A percentile compares a stretch with the other conserved stretches of the same genome.
Evolutionary conservation across 2,329 filamentous ascomycete genomes (phyloP).

Genomic region (Penicillium corylophilum): DNA sequence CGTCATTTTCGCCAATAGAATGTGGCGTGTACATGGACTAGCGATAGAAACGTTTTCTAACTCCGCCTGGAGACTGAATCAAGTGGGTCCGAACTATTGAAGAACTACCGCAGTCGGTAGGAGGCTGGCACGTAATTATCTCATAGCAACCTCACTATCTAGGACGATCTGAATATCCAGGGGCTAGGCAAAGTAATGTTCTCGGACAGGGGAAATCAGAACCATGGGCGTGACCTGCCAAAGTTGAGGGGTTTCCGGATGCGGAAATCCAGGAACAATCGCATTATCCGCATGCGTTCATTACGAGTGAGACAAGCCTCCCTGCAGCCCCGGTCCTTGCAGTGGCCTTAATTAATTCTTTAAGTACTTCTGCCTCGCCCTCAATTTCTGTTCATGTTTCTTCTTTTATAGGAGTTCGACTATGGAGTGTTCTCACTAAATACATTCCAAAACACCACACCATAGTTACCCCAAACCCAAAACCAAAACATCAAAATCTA

Average conservation of each 20-base stretch:
- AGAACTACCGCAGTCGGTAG: not conserved
- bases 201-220: not conserved
- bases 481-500: not conserved
- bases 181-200: not conserved
- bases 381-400: too few relatives aligned
- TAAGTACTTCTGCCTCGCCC: not conserved
- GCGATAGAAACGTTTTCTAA: constrained; percentile 4
- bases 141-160: not conserved
- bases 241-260: constrained; percentile 2
- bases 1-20: constrained; percentile 20
- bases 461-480: too few relatives aligned
- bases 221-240: not conserved
- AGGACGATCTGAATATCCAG: not conserved
- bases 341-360: constrained; percentile 12
- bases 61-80: constrained; percentile 10
- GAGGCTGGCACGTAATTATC: not conserved
- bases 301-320: constrained; percentile 23
- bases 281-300: constrained; percentile 23
- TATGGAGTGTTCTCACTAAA: not conserved
- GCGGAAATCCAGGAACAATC: constrained; percentile 15
- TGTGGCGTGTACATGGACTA: constrained; percentile 15
- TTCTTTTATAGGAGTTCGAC: too few relatives aligned
- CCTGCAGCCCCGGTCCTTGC: constrained; percentile 24
- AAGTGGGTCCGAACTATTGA: constrained; percentile 20
- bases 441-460: not conserved